Percentiles rank a stretch among this genome's conserved stretches.
Evolutionary conservation across 345 rosid genomes (phyloP).

Genomic region (Populus deltoides): DNA sequence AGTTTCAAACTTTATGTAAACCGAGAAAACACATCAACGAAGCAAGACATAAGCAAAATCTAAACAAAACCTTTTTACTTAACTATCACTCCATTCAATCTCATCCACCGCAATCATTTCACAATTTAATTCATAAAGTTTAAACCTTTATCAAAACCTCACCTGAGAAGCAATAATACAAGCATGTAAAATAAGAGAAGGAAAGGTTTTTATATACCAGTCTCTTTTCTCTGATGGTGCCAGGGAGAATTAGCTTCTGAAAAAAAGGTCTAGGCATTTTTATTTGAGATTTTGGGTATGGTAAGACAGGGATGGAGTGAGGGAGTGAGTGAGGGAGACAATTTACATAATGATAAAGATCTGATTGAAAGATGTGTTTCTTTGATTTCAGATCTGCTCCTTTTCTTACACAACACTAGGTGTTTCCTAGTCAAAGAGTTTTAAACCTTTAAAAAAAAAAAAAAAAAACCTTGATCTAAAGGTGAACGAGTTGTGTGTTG

Average conservation of each 20-base stretch:
- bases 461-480: conserved; percentile 28
- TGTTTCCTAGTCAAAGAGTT: conserved; percentile 29
- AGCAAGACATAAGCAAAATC: background rate
- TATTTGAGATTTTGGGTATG: background rate
- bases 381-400: conserved; percentile 45
- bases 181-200: background rate
- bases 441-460: conserved; percentile 6
- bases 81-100: background rate
- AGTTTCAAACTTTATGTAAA: background rate
- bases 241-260: conserved; percentile 64
- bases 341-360: conserved; percentile 37
- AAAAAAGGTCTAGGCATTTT: conserved; percentile 76
- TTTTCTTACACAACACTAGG: conserved; percentile 10
- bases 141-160: conserved; percentile 7
- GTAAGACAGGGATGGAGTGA: background rate
- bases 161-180: background rate
- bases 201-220: conserved; percentile 44
- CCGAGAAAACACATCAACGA: background rate
- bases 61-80: background rate
- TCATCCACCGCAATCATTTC: background rate
- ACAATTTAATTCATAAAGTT: background rate
- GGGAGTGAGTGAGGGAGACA: conserved; percentile 36
- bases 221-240: conserved; percentile 59
- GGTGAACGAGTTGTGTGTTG: conserved; percentile 18
- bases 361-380: conserved; percentile 24